These are phyloP conservation scores for Trametes maxima DNA, from an alignment of 768 basidiomycete genomes.

Conservation along the genomic window DNA sequence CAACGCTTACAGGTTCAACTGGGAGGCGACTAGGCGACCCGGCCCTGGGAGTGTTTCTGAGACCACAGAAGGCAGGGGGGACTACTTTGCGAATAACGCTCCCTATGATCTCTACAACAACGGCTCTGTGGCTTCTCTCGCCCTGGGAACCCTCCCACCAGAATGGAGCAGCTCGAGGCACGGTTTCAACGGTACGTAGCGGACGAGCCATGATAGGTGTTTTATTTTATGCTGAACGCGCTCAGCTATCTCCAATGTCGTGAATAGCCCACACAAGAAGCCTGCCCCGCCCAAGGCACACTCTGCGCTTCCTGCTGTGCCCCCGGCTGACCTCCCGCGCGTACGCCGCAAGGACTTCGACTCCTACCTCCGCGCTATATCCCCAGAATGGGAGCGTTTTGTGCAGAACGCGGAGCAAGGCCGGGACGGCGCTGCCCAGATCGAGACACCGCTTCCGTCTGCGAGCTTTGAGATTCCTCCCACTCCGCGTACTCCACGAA, in stretches of 20 bases:
- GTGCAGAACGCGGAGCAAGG: constrained; percentile 45
- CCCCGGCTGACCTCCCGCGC: constrained; percentile 75
- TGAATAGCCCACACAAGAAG: constrained; percentile 86
- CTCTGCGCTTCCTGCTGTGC: constrained; percentile 71
- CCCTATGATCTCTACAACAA: constrained; percentile 47
- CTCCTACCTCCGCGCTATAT: constrained; percentile 70
- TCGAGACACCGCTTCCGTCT: constrained; percentile 24
- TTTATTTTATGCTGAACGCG: constrained; percentile 13
- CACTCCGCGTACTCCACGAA: constrained; percentile 29
- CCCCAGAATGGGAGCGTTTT: constrained; percentile 79
- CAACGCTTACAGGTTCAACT: constrained; percentile 63
- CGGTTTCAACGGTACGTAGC: constrained; percentile 81
- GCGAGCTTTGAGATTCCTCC: constrained; percentile 22
- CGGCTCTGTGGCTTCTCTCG: constrained; percentile 51
- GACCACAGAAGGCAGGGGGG: constrained; percentile 66
- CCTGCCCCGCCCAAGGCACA: constrained; percentile 89
- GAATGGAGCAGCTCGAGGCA: constrained; percentile 83
- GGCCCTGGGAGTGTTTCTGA: constrained; percentile 77
- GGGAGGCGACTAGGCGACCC: constrained; percentile 58
- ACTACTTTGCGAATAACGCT: constrained; percentile 51
- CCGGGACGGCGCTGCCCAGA: constrained; percentile 35
- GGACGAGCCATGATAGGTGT: background rate
- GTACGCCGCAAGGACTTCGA: constrained; percentile 86
- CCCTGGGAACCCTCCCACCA: constrained; percentile 50
- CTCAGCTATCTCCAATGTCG: constrained; percentile 89